Conservation (phyloP, 148 eudicot species). For the Persicaria maculosa region DNA sequence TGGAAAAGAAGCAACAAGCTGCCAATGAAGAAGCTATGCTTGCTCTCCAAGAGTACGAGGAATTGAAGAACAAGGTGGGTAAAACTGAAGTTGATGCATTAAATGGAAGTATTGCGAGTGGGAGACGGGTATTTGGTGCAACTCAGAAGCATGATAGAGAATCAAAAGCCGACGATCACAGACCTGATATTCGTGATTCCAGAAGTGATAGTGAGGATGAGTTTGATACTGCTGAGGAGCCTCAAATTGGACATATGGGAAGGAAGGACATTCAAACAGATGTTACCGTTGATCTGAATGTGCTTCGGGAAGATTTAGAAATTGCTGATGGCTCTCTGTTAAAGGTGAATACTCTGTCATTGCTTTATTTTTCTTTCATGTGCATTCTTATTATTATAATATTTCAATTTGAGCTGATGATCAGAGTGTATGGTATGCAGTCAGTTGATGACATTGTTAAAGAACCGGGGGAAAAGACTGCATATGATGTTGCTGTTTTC, state of each 20-base stretch:
- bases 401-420: slow-evolving; percentile 5
- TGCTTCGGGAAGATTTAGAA: slow-evolving; percentile 69
- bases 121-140: slow-evolving; percentile 82
- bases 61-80: slow-evolving; percentile 39
- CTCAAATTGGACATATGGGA: slow-evolving; percentile 16
- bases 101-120: slow-evolving; percentile 36
- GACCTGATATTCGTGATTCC: slow-evolving; percentile 46
- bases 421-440: slow-evolving; percentile 25
- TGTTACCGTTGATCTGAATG: slow-evolving; percentile 46
- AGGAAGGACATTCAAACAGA: slow-evolving; percentile 31
- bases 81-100: slow-evolving; percentile 22
- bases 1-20: slow-evolving; percentile 66
- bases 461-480: slow-evolving; percentile 57
- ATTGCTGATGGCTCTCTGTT: slow-evolving; percentile 43
- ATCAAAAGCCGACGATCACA: slow-evolving; percentile 28
- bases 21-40: slow-evolving; percentile 77
- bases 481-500: slow-evolving; percentile 68
- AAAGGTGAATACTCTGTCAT: slow-evolving; percentile 38
- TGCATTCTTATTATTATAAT: too few species aligned
- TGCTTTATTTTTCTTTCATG: neutral
- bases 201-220: slow-evolving; percentile 76
- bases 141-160: slow-evolving; percentile 29
- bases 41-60: slow-evolving; percentile 75
- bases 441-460: slow-evolving; percentile 43
- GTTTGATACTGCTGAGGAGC: slow-evolving; percentile 37